A percentile compares a stretch with the other conserved stretches of the same genome.
Evolutionary conservation across 257 asterid genomes (phyloP).

Genomic region (Ehretia macrophylla): DNA sequence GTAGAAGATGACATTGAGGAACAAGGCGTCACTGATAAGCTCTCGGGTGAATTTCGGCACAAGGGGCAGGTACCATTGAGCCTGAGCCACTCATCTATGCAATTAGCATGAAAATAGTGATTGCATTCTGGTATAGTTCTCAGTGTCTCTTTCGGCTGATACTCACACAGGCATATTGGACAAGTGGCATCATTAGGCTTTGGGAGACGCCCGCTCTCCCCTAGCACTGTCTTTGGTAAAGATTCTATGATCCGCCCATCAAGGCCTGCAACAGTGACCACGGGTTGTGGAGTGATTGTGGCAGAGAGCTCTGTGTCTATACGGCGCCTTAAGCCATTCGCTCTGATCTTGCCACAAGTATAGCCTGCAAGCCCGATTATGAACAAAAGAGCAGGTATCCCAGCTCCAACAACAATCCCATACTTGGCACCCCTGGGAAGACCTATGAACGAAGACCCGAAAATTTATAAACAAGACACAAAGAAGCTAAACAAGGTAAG

Average conservation of each 20-base stretch:
- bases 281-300: background rate
- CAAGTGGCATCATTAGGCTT: slow-evolving; percentile 49
- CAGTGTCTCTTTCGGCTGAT: slow-evolving; percentile 57
- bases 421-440: slow-evolving; percentile 38
- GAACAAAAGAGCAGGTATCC: slow-evolving; percentile 39
- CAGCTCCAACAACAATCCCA: slow-evolving; percentile 37
- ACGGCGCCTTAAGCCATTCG: background rate
- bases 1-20: slow-evolving; percentile 34
- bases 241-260: slow-evolving; percentile 64
- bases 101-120: slow-evolving; percentile 63
- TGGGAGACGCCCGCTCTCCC: slow-evolving; percentile 69
- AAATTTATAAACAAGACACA: too few relatives aligned
- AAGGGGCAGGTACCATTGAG: slow-evolving; percentile 73
- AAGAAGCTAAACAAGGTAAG: too few relatives aligned
- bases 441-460: slow-evolving; percentile 16
- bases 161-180: slow-evolving; percentile 69
- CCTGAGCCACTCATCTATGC: slow-evolving; percentile 87
- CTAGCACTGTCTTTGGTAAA: slow-evolving; percentile 55
- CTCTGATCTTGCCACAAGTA: slow-evolving; percentile 19
- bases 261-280: slow-evolving; percentile 37
- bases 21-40: slow-evolving; percentile 30
- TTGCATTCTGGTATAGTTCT: slow-evolving; percentile 79
- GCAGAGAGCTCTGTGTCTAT: background rate
- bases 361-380: slow-evolving; percentile 29
- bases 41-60: slow-evolving; percentile 64